Percentiles rank a stretch among this genome's conserved stretches.
Evolutionary conservation across 2,329 filamentous ascomycete genomes (phyloP).

Genomic region (Penicillium thymicola): DNA sequence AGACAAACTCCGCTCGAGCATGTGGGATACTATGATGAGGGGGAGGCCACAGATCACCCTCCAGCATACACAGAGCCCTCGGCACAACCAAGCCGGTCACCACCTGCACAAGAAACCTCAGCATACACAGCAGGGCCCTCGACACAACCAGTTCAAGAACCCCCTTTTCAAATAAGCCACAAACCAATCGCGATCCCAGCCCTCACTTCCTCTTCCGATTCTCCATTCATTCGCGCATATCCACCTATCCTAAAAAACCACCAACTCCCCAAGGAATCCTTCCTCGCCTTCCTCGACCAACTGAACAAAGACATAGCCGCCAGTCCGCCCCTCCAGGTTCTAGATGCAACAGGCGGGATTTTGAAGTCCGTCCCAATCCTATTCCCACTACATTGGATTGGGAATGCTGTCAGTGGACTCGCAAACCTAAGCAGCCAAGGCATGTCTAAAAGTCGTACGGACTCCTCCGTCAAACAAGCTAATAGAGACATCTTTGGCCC

Average conservation of each 20-base stretch:
- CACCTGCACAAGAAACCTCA: not conserved
- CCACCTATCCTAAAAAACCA: constrained; percentile 7
- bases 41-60: not conserved
- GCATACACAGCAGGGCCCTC: constrained; percentile 1
- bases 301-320: constrained; percentile 25
- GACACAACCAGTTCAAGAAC: not conserved
- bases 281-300: constrained; percentile 27
- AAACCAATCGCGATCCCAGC: constrained; percentile 19
- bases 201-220: constrained; percentile 8
- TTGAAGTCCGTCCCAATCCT: constrained; percentile 24
- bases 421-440: constrained; percentile 22
- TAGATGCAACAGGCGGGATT: constrained; percentile 27
- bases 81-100: not conserved
- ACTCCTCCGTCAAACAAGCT: constrained; percentile 20
- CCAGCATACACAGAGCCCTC: constrained; percentile 4
- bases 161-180: not conserved
- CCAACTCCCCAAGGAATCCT: constrained; percentile 15
- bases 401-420: constrained; percentile 21
- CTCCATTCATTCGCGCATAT: constrained; percentile 20
- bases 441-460: constrained; percentile 24
- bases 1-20: not conserved
- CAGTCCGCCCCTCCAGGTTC: constrained; percentile 27
- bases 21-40: not conserved
- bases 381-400: constrained; percentile 25
- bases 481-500: constrained; percentile 27